A percentile compares a stretch with the other conserved stretches of the same genome.
Conservation (phyloP, 371 early-diverging fungal genomes). For the Lichtheimia corymbifera region DNA sequence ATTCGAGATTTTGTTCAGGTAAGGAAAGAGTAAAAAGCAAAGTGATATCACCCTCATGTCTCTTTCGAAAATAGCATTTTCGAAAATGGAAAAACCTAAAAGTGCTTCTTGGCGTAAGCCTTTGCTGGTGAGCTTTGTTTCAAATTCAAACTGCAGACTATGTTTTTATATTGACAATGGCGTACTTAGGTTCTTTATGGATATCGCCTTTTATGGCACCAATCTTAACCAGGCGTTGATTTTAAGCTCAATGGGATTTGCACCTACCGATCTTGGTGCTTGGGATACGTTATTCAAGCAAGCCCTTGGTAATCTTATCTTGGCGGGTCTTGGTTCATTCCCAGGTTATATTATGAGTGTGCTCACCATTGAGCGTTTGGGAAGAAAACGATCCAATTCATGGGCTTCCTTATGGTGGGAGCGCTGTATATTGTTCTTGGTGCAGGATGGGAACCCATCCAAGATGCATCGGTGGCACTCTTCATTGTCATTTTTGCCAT, state of each 20-base stretch:
- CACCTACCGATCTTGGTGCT: constrained; percentile 20
- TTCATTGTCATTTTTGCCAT: constrained; percentile 54
- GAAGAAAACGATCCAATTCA: constrained; percentile 76
- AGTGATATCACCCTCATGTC: too few species aligned
- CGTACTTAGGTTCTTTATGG: constrained; percentile 19
- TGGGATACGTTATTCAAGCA: constrained; percentile 39
- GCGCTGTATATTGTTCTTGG: constrained; percentile 69
- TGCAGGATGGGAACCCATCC: constrained; percentile 45
- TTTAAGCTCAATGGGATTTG: constrained; percentile 48
- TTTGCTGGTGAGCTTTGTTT: constrained; percentile 12
- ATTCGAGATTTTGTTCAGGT: constrained; percentile 17
- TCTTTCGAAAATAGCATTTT: constrained; percentile 15
- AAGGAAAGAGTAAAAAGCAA: neutral
- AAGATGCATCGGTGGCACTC: constrained; percentile 23
- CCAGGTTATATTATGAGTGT: constrained; percentile 63
- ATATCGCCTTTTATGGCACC: constrained; percentile 48
- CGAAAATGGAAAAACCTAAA: constrained; percentile 19
- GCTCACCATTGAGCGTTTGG: constrained; percentile 67
- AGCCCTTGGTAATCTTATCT: constrained; percentile 59
- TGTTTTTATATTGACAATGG: neutral
- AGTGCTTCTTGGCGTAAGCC: constrained; percentile 17
- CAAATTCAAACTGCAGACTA: neutral
- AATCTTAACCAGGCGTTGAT: constrained; percentile 55
- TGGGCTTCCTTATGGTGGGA: constrained; percentile 72
- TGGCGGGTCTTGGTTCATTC: constrained; percentile 61